These are phyloP conservation scores for Maudiozyma bulderi DNA, from an alignment of 805 yeast species.

Conservation along the genomic window DNA sequence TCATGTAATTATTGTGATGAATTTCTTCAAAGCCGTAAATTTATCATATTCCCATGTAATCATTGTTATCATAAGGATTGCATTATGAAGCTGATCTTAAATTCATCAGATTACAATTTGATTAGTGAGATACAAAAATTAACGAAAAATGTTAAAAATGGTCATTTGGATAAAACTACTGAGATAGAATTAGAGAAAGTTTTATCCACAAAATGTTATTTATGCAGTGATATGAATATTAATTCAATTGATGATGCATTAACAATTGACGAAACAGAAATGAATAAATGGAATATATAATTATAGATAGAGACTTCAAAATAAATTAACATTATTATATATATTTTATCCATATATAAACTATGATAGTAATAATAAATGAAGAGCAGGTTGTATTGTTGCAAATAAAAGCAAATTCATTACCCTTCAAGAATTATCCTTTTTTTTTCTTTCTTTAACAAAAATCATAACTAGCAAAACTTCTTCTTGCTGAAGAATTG, in stretches of 20 bases:
- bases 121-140: conserved; percentile 49
- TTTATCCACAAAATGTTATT: conserved; percentile 54
- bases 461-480: conserved; percentile 47
- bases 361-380: too few species aligned
- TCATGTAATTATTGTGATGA: conserved; percentile 67
- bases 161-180: neutral
- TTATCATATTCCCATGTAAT: conserved; percentile 77
- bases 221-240: conserved; percentile 69
- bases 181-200: conserved; percentile 45
- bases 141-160: conserved; percentile 17
- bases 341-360: too few species aligned
- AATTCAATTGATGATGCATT: conserved; percentile 60
- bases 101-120: conserved; percentile 56
- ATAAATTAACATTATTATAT: neutral
- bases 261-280: conserved; percentile 31
- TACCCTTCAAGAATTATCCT: too few species aligned
- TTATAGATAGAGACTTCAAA: neutral
- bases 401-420: too few species aligned
- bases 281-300: conserved; percentile 42
- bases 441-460: conserved; percentile 20
- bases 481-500: conserved; percentile 52
- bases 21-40: conserved; percentile 61
- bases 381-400: too few species aligned
- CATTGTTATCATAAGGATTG: conserved; percentile 90
- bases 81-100: conserved; percentile 49